Conservation (phyloP, 2,329 filamentous ascomycete genomes). For the Chaetothyriales sp. region DNA sequence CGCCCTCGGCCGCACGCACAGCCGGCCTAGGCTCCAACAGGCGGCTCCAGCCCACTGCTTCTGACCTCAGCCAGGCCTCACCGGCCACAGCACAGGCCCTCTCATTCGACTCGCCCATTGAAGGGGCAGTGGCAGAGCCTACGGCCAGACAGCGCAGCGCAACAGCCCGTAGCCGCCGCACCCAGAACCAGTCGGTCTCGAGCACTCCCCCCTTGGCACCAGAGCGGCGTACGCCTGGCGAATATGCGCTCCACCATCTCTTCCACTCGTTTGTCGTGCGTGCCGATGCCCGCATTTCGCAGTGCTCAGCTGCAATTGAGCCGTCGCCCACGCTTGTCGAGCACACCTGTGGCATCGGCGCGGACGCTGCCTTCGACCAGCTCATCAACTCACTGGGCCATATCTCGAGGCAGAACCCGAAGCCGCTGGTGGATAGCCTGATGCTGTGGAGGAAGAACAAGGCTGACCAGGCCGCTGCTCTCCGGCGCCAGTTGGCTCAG, state of each 20-base stretch:
- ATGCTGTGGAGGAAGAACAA: conserved; percentile 98
- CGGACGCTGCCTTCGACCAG: conserved; percentile 82
- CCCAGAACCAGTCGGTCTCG: conserved; percentile 27
- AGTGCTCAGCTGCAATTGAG: conserved; percentile 65
- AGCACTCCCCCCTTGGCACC: conserved; percentile 57
- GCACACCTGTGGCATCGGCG: conserved; percentile 74
- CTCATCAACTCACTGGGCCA: conserved; percentile 85
- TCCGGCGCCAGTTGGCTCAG: conserved; percentile 28
- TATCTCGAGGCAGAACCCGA: conserved; percentile 86
- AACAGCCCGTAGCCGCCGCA: neutral
- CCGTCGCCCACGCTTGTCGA: conserved; percentile 76
- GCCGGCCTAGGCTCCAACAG: neutral
- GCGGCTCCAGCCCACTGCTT: neutral
- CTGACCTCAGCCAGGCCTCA: conserved; percentile 7
- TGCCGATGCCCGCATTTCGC: conserved; percentile 89
- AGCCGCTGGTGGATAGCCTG: conserved; percentile 86
- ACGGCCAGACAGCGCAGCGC: neutral
- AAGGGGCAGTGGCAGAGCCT: conserved; percentile 11
- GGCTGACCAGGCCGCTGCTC: conserved; percentile 68
- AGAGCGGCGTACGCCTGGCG: conserved; percentile 65
- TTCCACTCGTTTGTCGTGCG: conserved; percentile 95
- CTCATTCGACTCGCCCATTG: conserved; percentile 23
- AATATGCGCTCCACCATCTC: conserved; percentile 90
- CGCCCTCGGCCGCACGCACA: neutral
- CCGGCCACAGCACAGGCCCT: conserved; percentile 14